Percentiles rank a stretch among this genome's conserved stretches.
These are phyloP conservation scores for Umbilicaria muhlenbergii DNA, from an alignment of 495 filamentous ascomycete genomes.

Conservation along the genomic window DNA sequence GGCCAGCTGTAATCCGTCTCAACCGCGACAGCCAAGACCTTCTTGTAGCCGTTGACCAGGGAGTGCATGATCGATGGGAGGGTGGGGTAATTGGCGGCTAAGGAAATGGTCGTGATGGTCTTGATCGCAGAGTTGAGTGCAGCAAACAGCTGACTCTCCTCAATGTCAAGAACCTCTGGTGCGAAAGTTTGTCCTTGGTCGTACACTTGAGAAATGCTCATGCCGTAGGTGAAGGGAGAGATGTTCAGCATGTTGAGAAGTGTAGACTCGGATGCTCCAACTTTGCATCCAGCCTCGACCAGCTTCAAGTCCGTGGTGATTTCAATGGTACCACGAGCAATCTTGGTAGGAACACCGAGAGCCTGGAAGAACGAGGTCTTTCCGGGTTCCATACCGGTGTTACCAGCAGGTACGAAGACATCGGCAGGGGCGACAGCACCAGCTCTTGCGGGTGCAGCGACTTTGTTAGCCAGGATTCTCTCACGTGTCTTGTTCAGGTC, in stretches of 20 bases:
- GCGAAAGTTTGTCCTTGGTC: constrained; percentile 86
- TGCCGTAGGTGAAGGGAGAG: constrained; percentile 99
- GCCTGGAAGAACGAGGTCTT: constrained; percentile 99
- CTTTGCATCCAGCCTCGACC: constrained; percentile 80
- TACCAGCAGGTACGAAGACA: constrained; percentile 86
- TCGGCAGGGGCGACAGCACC: constrained; percentile 87
- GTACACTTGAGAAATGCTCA: constrained; percentile 91
- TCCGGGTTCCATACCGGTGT: constrained; percentile 99
- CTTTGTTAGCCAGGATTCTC: constrained; percentile 91
- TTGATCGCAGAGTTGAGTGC: constrained; percentile 66
- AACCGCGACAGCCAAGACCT: constrained; percentile 76
- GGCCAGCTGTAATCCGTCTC: constrained; percentile 89
- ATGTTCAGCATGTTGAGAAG: constrained; percentile 99
- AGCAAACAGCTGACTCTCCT: constrained; percentile 80
- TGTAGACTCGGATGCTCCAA: constrained; percentile 96
- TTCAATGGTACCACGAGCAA: constrained; percentile 99
- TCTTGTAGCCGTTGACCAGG: constrained; percentile 94
- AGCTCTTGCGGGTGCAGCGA: constrained; percentile 91
- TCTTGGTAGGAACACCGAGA: constrained; percentile 99
- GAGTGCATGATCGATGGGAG: constrained; percentile 94
- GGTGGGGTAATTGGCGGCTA: constrained; percentile 87
- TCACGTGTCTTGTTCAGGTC: constrained; percentile 84
- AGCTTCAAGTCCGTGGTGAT: constrained; percentile 97
- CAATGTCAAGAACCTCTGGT: constrained; percentile 73
- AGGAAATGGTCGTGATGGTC: constrained; percentile 78